Evolutionary conservation across 495 filamentous ascomycete genomes (phyloP), one percentile per base, ranked within the genome.

Genomic region (Poronia punctata): DNA sequence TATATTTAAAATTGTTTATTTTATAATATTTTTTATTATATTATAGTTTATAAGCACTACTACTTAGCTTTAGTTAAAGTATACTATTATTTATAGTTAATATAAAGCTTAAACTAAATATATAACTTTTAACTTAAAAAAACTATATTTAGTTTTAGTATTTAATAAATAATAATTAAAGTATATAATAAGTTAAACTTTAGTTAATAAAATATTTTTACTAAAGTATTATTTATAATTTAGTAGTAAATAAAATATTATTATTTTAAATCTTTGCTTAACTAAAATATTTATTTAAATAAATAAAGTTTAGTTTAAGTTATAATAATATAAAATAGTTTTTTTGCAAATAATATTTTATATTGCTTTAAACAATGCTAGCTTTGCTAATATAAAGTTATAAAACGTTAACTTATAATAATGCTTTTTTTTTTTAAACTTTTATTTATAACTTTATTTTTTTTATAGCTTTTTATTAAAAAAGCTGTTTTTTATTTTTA

Each of bases 301-400:
- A 30, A 30, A 30, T 11, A 30, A 30, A 30, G 15, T 5, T 3
- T 14, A 4, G 4, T 5, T 5, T 5, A 14, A 14, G 27, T 30
- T 30, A 30, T 30, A 30, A 11, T 30, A 30, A 30, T 30, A 30
- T n/a, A 30, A 30, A 5, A n/a, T n/a, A n/a, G n/a, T n/a, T n/a
- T n/a, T n/a, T n/a, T n/a, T n/a, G n/a, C n/a, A n/a, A n/a, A n/a
- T n/a, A n/a, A n/a, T n/a, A n/a, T n/a, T n/a, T n/a, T n/a, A n/a
- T n/a, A n/a, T n/a, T n/a, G n/a, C n/a, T n/a, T n/a, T n/a, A n/a
- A n/a, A n/a, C n/a, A n/a, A n/a, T n/a, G n/a, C n/a, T n/a, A n/a
- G n/a, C n/a, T n/a, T n/a, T n/a, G n/a, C n/a, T n/a, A n/a, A n/a
- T n/a, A n/a, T n/a, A n/a, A n/a, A n/a, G n/a, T n/a, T n/a, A n/a